phyloP scores from a whole-genome alignment of 148 eudicot species.

The Simmondsia chinensis region DNA sequence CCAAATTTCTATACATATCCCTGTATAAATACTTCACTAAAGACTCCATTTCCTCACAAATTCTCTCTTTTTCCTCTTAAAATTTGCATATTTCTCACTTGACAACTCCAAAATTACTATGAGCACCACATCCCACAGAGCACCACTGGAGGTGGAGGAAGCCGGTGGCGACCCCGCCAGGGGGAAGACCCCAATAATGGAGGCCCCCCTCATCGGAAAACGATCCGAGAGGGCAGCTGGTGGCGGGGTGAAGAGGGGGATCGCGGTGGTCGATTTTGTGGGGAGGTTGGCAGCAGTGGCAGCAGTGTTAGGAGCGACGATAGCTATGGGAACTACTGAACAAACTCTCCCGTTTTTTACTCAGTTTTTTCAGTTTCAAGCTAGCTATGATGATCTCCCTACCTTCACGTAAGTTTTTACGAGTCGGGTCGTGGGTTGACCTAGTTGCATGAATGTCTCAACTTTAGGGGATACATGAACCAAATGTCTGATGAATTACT shows the following conservation, averaged over 20 bases:
- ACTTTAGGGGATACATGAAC: not conserved
- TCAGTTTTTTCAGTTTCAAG: slow-evolving; percentile 43
- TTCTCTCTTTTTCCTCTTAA: not conserved
- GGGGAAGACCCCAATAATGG: slow-evolving; percentile 37
- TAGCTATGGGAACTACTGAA: slow-evolving; percentile 32
- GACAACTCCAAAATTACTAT: too few species aligned
- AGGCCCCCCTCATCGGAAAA: slow-evolving; percentile 27
- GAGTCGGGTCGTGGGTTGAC: not conserved
- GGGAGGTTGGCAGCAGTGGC: slow-evolving; percentile 27
- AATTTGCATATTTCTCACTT: too few species aligned
- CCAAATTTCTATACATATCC: too few species aligned
- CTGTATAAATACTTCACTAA: too few species aligned
- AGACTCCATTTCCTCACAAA: too few species aligned
- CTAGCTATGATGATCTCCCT: slow-evolving; percentile 33
- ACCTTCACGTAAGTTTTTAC: slow-evolving; percentile 28
- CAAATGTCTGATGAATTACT: not conserved
- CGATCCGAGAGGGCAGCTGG: not conserved
- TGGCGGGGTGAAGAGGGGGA: slow-evolving; percentile 23
- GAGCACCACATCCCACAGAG: too few species aligned
- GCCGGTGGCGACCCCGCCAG: slow-evolving; percentile 18
- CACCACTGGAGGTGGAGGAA: slow-evolving; percentile 17
- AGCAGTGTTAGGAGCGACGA: slow-evolving; percentile 23
- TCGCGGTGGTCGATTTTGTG: slow-evolving; percentile 33
- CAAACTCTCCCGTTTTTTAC: slow-evolving; percentile 50
- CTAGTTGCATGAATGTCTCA: not conserved